Base-by-base conservation (phyloP, 139 green algal species). In the Bryopsis sp. region DNA sequence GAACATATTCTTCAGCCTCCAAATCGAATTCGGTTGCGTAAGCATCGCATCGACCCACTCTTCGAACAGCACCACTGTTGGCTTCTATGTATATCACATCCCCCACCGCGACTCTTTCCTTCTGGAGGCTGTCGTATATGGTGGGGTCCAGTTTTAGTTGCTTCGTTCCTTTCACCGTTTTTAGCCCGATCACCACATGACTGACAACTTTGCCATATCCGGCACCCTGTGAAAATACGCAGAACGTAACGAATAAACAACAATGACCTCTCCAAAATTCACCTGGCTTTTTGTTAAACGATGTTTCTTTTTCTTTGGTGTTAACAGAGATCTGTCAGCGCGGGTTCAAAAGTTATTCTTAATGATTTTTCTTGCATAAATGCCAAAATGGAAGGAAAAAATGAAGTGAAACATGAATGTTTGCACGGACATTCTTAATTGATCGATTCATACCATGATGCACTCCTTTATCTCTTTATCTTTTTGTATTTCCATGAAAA, bases 71-170 rank as follows among this genome's bases (percentile, higher is more conserved):
- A 7, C 94, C 95, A 28, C 78, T 91, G 81, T 90, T 97, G 38
- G 95, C 90, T 80, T 99, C 95, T 50, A 99, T 96, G 89, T 99
- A 99, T 58, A 99, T 98, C 2, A 99, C 95, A 71, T 99, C 95
- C 0, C 95, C 95, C 0, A 85, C 62, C 3, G 68, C 60, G 54
- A 83, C 74, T 68, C 76, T 59, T 22, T 59, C 63, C 63, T 97
- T 96, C 59, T 91, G 82, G 60, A 99, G 76, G 39, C 78, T 78
- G 78, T 99, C 95, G 72, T 97, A 95, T 63, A 99, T 98, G 66
- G 87, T 88, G 33, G 95, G 95, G 77, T 99, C 95, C 29, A 97
- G 80, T 73, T 94, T 92, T n/a, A 97, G 82, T 77, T 96, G 94
- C 82, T 99, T 98, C 15, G 85, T 89, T 33, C 95, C 95, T 77